Conservation (phyloP, 202 grass and related monocot species). For the Setaria italica region DNA sequence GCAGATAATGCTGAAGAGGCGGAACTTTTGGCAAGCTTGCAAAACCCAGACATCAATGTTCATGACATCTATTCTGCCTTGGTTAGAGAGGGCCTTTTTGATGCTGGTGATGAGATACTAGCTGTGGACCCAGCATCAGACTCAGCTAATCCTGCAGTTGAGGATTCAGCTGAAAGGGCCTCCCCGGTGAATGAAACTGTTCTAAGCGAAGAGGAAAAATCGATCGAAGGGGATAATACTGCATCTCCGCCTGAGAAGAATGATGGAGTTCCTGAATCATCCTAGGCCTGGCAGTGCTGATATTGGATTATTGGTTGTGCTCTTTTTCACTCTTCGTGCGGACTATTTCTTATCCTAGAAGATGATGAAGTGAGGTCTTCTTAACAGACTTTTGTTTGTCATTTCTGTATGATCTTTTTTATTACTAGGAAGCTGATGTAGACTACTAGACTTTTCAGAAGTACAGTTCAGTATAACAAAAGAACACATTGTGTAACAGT, state of each 20-base stretch:
- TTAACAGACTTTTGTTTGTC: not conserved
- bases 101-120: slow-evolving; percentile 49
- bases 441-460: not conserved
- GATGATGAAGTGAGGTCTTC: not conserved
- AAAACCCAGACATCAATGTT: slow-evolving; percentile 31
- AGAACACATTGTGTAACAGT: not conserved
- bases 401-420: not conserved
- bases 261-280: not conserved
- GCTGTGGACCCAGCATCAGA: slow-evolving; percentile 14
- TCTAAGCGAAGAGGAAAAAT: not conserved
- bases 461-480: not conserved
- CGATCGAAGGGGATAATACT: not conserved
- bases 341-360: not conserved
- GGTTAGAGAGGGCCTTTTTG: slow-evolving; percentile 67
- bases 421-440: not conserved
- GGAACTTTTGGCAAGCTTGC: slow-evolving; percentile 16
- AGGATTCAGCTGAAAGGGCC: slow-evolving; percentile 27
- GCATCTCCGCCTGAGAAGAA: not conserved
- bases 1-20: slow-evolving; percentile 45
- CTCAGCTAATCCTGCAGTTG: slow-evolving; percentile 7
- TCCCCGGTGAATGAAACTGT: not conserved
- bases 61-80: slow-evolving; percentile 66
- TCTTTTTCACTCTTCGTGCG: not conserved
- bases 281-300: not conserved
- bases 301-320: not conserved